Evolutionary conservation across 441 rosid genomes (phyloP).

Genomic region (Aquilaria agallochum): DNA sequence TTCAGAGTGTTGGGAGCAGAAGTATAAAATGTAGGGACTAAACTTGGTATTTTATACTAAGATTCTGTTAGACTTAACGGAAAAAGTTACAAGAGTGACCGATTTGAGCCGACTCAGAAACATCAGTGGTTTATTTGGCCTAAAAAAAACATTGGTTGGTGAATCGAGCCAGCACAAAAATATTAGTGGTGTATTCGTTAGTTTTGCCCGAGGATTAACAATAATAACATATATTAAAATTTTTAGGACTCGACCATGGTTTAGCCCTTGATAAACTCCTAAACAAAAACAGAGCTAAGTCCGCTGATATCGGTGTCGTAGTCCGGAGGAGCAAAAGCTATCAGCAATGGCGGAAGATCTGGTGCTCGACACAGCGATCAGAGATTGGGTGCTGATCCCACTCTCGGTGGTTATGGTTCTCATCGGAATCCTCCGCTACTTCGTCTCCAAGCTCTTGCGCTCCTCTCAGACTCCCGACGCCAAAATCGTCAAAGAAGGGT

Average conservation of each 20-base stretch:
- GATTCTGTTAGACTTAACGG: no score
- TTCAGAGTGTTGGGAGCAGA: no score
- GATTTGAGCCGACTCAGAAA: no score
- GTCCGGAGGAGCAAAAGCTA: not conserved
- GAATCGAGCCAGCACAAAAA: not conserved
- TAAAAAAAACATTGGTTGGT: no score
- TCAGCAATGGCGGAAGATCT: constrained; percentile 87
- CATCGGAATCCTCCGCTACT: constrained; percentile 86
- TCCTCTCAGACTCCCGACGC: constrained; percentile 74
- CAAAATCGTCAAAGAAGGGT: constrained; percentile 90
- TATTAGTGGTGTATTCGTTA: not conserved
- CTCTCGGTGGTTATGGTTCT: constrained; percentile 93
- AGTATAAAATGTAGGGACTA: no score
- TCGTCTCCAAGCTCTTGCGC: constrained; percentile 79
- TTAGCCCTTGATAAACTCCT: not conserved
- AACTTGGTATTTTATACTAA: no score
- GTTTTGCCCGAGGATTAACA: no score
- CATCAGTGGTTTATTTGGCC: no score
- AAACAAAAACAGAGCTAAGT: not conserved
- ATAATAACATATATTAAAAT: no score
- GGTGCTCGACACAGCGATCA: constrained; percentile 89
- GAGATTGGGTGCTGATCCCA: constrained; percentile 97
- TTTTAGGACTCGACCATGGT: not conserved
- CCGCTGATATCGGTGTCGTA: not conserved
- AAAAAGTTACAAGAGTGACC: no score